Base-by-base conservation (phyloP, 306 rosid species). In the Parietaria judaica region DNA sequence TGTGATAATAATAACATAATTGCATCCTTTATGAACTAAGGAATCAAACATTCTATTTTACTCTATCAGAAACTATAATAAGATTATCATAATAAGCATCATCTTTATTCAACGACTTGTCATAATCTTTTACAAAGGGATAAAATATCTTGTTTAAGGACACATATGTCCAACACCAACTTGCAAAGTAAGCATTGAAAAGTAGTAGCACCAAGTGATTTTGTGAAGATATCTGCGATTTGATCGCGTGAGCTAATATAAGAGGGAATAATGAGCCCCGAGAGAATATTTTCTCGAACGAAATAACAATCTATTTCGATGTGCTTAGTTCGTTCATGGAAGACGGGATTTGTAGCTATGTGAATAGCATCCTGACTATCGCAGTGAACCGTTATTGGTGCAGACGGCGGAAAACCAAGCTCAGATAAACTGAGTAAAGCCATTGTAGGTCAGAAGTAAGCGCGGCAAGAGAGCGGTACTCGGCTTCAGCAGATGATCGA, bases 241-340 rank as follows among this genome's bases (percentile, higher is more conserved):
- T 1, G 36, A 31, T 54, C 58, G 5, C 36, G 0, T 0, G 58
- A 54, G 7, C 9, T 15, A 3, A 36, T 0, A 43, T 56, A 56
- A 14, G 17, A 56, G 12, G 61, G 61, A 9, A 43, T 6, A 41
- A 58, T 6, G 16, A 39, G 6, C 16, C 64, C 31, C 1, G 31
- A 23, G 2, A 23, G 31, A 23, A 23, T 23, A 1, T 23, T 23
- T 23, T 23, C 31, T 43, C 51, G 6, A 44, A 60, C 39, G 16
- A 60, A 43, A 16, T 60, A 38, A 17, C 39, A 60, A 44, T 60
- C 64, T 41, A 60, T 60, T 12, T 60, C 52, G 3, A 60, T 41
- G 4, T 60, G 39, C 10, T 60, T 60, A 8, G 51, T 60, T 4
- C 52, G 14, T 15, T 60, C 37, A 6, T 41, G 36, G 15, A 41